Evolutionary conservation across 768 basidiomycete genomes (phyloP), one percentile per base, ranked within the genome.

Genomic region (Fibroporia radiculosa): DNA sequence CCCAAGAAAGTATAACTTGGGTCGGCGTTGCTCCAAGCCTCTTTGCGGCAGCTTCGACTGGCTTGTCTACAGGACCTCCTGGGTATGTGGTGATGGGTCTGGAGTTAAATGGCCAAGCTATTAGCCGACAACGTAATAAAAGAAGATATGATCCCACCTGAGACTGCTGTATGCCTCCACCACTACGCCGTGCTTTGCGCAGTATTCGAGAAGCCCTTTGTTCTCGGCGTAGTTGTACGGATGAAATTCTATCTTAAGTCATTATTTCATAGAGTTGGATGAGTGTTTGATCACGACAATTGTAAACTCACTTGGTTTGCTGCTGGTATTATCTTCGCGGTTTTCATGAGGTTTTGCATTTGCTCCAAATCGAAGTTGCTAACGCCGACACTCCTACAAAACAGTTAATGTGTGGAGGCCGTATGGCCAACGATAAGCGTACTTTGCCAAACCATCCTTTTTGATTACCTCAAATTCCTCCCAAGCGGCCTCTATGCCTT

Each of bases 1-100:
- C 77, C 85, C 86, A 89, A 1, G 73, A 63, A 40, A 88, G 73
- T 19, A 88, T 63, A 27, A 85, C 77, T 53, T 89, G 86, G 1
- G 73, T 74, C 0, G 78, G 68, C 3, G 74, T 73, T n/a, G 74
- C 74, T 6, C 73, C 70, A 5, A 79, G 62, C 11, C 76, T 66
- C 29, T 66, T 62, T 0, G 82, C 82, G 12, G 75, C 74, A 14
- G 67, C 67, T 12, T 66, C 53, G 7, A 88, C 60, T 2, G 74
- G 69, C 6, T 59, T 60, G 56, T 85, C 82, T 1, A 89, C 74
- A 0, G 83, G 76, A 0, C 85, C 84, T 7, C 76, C 79, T 4
- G 80, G 77, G 41, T 64, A 68, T 18, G 52, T 64, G 3, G 80
- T 83, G 33, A 86, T 72, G 0, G 83, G 76, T 6, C 80, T 77